Conservation (phyloP, 164 flowering plant genomes). For the Platanus orientalis region DNA sequence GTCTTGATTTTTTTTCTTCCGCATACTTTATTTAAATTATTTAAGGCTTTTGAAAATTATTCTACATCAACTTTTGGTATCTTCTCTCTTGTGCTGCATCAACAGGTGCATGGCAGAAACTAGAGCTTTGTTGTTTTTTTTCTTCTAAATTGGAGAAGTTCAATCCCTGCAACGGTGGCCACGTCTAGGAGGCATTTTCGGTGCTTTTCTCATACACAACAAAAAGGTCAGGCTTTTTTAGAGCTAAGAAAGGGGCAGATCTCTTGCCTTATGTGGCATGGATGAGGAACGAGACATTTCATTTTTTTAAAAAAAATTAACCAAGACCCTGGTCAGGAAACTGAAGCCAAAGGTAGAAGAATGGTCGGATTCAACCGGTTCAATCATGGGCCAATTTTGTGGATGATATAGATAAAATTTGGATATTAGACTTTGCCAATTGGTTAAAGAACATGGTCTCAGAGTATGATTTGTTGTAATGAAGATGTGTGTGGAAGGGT, state of each 20-base stretch:
- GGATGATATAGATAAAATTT: slow-evolving; percentile 56
- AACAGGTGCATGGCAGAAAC: too few species aligned
- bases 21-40: too few species aligned
- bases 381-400: slow-evolving; percentile 20
- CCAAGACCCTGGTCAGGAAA: slow-evolving; percentile 51
- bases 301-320: slow-evolving; percentile 81
- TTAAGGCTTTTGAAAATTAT: too few species aligned
- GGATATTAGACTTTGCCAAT: slow-evolving; percentile 86
- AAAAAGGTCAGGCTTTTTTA: too few species aligned
- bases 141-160: too few species aligned
- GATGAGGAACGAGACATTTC: slow-evolving; percentile 77
- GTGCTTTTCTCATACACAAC: too few species aligned
- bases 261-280: slow-evolving; percentile 93
- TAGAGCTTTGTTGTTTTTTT: too few species aligned
- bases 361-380: slow-evolving; percentile 80
- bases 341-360: slow-evolving; percentile 53
- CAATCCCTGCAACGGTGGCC: too few species aligned
- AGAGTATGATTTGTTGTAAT: slow-evolving; percentile 84
- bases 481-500: slow-evolving; percentile 99
- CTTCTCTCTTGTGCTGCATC: too few species aligned
- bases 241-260: slow-evolving; percentile 59
- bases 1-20: too few species aligned
- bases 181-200: too few species aligned
- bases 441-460: slow-evolving; percentile 86
- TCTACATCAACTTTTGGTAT: too few species aligned